Conservation (phyloP, 352 stramenopile species). For the Globisporangium nunn region DNA sequence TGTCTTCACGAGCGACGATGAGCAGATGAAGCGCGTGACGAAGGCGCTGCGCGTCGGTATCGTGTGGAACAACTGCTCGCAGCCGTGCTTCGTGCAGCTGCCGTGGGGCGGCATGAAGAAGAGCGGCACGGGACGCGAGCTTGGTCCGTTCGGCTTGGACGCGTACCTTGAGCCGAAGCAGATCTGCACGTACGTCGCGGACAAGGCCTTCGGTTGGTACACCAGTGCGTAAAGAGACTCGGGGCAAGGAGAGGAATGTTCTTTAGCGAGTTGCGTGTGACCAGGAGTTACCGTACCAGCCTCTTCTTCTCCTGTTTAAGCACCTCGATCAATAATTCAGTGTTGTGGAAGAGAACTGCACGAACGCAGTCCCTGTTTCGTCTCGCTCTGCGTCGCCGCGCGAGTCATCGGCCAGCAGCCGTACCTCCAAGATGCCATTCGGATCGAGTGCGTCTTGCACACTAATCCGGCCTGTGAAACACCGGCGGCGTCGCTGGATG, state of each 20-base stretch:
- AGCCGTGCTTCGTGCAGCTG: slow-evolving; percentile 52
- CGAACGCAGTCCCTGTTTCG: slow-evolving; percentile 9
- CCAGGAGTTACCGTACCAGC: background rate
- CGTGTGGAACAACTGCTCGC: slow-evolving; percentile 66
- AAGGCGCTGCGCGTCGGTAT: slow-evolving; percentile 45
- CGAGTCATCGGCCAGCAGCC: slow-evolving; percentile 7
- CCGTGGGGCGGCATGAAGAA: slow-evolving; percentile 85
- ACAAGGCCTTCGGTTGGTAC: slow-evolving; percentile 68
- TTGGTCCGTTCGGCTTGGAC: slow-evolving; percentile 55
- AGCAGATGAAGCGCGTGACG: slow-evolving; percentile 50
- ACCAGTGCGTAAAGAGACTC: slow-evolving; percentile 16
- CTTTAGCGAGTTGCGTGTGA: background rate
- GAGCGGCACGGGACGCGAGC: slow-evolving; percentile 66
- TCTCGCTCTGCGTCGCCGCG: background rate
- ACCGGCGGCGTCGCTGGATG: slow-evolving; percentile 11
- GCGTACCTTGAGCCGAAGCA: slow-evolving; percentile 67
- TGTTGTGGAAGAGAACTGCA: slow-evolving; percentile 6
- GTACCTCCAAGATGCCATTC: slow-evolving; percentile 8
- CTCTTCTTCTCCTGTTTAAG: background rate
- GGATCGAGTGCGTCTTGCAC: background rate
- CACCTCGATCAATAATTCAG: slow-evolving; percentile 13
- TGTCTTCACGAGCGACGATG: slow-evolving; percentile 55
- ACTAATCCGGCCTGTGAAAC: background rate
- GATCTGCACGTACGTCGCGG: slow-evolving; percentile 57
- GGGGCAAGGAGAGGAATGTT: background rate